These are phyloP conservation scores for Mrakia frigida DNA, from an alignment of 768 basidiomycete genomes.

Conservation along the genomic window DNA sequence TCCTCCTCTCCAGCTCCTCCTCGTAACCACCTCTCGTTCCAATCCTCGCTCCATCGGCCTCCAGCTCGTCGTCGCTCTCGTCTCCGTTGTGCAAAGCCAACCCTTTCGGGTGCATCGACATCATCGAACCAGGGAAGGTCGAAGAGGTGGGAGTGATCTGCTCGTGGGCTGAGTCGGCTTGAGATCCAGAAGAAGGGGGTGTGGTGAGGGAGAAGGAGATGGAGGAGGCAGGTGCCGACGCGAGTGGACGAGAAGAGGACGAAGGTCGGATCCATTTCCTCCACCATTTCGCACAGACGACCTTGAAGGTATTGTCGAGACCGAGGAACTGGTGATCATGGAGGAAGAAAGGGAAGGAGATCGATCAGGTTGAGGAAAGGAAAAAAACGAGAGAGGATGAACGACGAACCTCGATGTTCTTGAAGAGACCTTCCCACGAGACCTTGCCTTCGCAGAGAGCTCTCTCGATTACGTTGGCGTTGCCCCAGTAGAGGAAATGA, in stretches of 20 bases:
- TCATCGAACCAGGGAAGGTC: neutral
- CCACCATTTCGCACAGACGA: slow-evolving; percentile 14
- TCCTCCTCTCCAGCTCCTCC: neutral
- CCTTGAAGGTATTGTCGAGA: slow-evolving; percentile 14
- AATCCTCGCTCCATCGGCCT: neutral
- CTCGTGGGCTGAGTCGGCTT: neutral
- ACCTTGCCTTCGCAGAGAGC: slow-evolving; percentile 4
- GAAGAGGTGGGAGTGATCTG: neutral
- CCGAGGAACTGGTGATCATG: slow-evolving; percentile 6
- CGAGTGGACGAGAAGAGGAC: neutral
- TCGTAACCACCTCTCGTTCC: neutral
- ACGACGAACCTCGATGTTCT: slow-evolving; percentile 1
- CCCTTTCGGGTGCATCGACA: neutral
- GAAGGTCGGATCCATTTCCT: slow-evolving; percentile 15
- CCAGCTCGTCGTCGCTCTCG: neutral
- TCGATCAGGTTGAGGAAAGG: too few species aligned
- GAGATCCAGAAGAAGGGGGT: neutral
- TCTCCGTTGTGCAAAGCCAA: neutral
- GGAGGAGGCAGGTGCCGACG: neutral
- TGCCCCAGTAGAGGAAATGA: slow-evolving; percentile 25
- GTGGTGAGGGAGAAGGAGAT: neutral
- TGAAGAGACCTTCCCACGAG: slow-evolving; percentile 8
- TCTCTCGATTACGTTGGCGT: slow-evolving; percentile 5
- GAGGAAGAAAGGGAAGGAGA: neutral
- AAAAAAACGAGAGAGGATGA: neutral